Conservation (phyloP, 2,329 filamentous ascomycete species). For the Coniochaeta sp. region DNA sequence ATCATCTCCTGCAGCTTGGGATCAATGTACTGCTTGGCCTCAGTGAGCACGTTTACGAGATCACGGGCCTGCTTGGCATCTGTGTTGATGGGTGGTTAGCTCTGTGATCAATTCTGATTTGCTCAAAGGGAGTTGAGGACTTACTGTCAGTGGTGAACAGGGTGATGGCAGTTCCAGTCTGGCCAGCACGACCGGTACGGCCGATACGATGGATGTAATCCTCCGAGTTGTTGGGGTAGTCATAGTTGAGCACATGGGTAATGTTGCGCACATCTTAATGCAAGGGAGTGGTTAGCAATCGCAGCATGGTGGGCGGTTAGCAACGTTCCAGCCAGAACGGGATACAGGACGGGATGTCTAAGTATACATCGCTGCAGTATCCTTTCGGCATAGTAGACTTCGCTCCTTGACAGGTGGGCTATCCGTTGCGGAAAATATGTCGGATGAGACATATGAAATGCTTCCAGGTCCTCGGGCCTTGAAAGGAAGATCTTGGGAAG, state of each 20-base stretch:
- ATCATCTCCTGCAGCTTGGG: constrained; percentile 94
- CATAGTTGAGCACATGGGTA: constrained; percentile 99
- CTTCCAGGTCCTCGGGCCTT: constrained; percentile 49
- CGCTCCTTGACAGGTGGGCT: constrained; percentile 53
- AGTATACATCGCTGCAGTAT: constrained; percentile 39
- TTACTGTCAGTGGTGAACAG: constrained; percentile 99
- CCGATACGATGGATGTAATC: constrained; percentile 98
- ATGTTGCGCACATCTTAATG: constrained; percentile 98
- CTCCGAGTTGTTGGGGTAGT: constrained; percentile 98
- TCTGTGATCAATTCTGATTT: no score
- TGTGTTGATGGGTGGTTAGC: constrained; percentile 35
- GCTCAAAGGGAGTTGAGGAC: constrained; percentile 35
- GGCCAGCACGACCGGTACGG: constrained; percentile 91
- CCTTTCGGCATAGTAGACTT: constrained; percentile 35
- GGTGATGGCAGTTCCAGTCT: constrained; percentile 92
- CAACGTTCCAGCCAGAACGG: constrained; percentile 55
- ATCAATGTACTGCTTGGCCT: constrained; percentile 97
- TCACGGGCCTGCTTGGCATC: constrained; percentile 95
- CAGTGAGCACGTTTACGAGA: constrained; percentile 82
- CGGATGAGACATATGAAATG: constrained; percentile 37
- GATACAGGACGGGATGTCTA: constrained; percentile 32
- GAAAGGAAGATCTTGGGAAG: constrained; percentile 49
- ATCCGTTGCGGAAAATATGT: constrained; percentile 51
- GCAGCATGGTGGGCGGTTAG: constrained; percentile 44
- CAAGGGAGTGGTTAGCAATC: constrained; percentile 70